These are phyloP conservation scores for Malus asiatica DNA, from an alignment of 306 rosid genomes.

Conservation along the genomic window DNA sequence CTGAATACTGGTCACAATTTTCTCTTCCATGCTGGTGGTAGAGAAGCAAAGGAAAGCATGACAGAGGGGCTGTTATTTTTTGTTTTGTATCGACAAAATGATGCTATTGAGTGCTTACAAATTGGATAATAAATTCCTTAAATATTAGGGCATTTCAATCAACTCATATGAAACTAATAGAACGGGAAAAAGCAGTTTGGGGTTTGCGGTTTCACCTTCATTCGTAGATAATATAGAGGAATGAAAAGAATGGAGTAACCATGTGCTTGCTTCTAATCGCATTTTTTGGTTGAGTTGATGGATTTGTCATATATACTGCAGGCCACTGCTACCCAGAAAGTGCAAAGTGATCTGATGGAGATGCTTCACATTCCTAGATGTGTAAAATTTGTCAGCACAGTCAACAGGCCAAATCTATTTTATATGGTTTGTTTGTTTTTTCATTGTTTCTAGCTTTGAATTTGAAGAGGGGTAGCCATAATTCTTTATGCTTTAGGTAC, in stretches of 20 bases:
- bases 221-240: background rate
- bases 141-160: background rate
- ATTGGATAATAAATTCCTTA: background rate
- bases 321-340: slow-evolving; percentile 98
- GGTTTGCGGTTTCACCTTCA: background rate
- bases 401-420: slow-evolving; percentile 85
- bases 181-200: no score
- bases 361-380: slow-evolving; percentile 86
- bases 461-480: slow-evolving; percentile 1
- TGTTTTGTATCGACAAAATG: background rate
- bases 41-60: background rate
- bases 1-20: background rate
- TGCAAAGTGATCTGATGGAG: slow-evolving; percentile 82
- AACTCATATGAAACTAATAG: background rate
- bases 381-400: slow-evolving; percentile 90
- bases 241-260: slow-evolving; percentile 8
- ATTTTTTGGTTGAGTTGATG: slow-evolving; percentile 1
- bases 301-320: slow-evolving; percentile 20
- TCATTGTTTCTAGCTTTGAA: slow-evolving; percentile 2
- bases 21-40: background rate
- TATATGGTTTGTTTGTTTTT: slow-evolving; percentile 50
- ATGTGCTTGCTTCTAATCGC: background rate
- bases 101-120: background rate
- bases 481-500: slow-evolving; percentile 47
- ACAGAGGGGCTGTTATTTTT: background rate